Base-by-base conservation (phyloP, 257 asterid species). In the Primulina eburnea region DNA sequence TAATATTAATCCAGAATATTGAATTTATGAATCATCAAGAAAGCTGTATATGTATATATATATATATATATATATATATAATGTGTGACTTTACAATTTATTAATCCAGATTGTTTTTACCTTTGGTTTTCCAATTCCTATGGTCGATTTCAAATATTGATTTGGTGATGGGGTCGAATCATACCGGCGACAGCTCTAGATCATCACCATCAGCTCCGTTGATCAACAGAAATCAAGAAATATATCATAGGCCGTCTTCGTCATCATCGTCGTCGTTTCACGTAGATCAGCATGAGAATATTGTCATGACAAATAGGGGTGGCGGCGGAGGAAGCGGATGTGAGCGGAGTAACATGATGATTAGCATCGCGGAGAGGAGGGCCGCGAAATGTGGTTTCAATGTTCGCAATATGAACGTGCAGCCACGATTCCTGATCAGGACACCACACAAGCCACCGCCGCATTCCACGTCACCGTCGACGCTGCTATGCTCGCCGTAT, bases 341-440 rank as follows among this genome's bases (percentile, higher is more conserved):
- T 9, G 64, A 60, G 33, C 67, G 73, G 71, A 75, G 67, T 38
- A 12, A 58, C 26, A 71, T 55, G 38, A 71, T 55, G 38, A 58
- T 65, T 17, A 86, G 89, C 73, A 79, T 90, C 71, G 95, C 89
- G 0, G 86, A 88, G 57, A 75, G 95, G 76, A 82, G 92, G 65
- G 87, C 88, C 0, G 80, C 86, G 3, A 86, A 72, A 73, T 78
- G 85, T 52, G 91, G 90, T 64, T 88, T 90, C 68, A 72, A 82
- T 66, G 94, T 71, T 37, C 66, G 85, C 3, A 75, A 40, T 55
- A 70, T 84, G 32, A 72, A 64, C 29, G 64, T 33, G 21, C 21
- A 50, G 8, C 57, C 57, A 18, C 20, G 57, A 50, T 50, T 14
- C 57, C 8, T 50, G 57, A 50, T 76, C 11, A 62, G 47, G 20